Base-by-base conservation (phyloP, 257 asterid genomes). In the Solanum rostratum region DNA sequence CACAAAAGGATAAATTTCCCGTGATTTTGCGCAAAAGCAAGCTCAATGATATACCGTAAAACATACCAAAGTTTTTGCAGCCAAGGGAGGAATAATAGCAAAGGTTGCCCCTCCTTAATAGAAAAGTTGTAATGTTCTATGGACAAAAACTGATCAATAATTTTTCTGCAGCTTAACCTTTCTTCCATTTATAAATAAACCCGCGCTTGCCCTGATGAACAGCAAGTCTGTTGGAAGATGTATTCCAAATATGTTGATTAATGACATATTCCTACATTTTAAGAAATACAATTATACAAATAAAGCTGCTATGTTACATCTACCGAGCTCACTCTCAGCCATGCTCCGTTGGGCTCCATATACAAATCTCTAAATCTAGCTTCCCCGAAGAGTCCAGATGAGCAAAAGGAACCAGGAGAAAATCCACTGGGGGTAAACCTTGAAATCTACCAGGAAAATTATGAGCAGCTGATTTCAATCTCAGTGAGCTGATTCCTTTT, bases 401-500 rank as follows among this genome's bases (percentile, higher is more conserved):
- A 46, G 91, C 88, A 81, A 88, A 94, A 6, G 99, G 99, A 65
- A 96, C 94, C 82, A 96, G 87, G 24, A 96, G 96, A 84, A 96
- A 96, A 89, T 96, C 99, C 86, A 85, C 74, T 1, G 93, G 93
- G 3, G 97, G 92, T 18, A 91, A 88, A 20, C 95, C 97, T 81
- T 93, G 96, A 22, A 94, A 85, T 88, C 95, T 88, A 78, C 97
- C 97, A 2, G 98, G 98, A 82, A 80, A 93, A 90, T 88, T 95
- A 63, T 87, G 90, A 0, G 97, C 89, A 82, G 87, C 91, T 6
- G 98, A 93, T 90, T 93, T 95, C 90, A 96, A 83, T 84, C 98
- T 92, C 46, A 96, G 91, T 53, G 98, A 97, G 87, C 96, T 93
- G 84, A 91, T 92, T 66, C 99, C 98, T 87, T 93, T 90, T 86